A percentile compares a stretch with the other conserved stretches of the same genome.
Conservation (phyloP, 2,329 filamentous ascomycete genomes). For the Xylariaceae sp. region DNA sequence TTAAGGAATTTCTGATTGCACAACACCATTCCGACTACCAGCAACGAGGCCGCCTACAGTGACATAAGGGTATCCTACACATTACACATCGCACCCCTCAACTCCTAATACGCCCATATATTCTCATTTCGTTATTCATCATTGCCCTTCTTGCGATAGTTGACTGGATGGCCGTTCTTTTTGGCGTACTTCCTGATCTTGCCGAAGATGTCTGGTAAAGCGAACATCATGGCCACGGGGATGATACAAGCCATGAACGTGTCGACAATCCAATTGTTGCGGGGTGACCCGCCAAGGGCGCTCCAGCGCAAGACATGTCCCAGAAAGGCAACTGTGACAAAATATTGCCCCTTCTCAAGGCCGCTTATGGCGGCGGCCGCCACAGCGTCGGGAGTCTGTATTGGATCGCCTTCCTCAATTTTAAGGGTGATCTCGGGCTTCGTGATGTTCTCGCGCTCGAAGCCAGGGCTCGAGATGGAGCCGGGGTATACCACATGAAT, state of each 20-base stretch:
- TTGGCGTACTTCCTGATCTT: slow-evolving; percentile 64
- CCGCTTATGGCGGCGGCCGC: slow-evolving; percentile 73
- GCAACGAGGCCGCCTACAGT: background rate
- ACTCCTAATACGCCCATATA: slow-evolving; percentile 30
- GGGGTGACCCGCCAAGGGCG: slow-evolving; percentile 59
- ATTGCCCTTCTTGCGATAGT: slow-evolving; percentile 48
- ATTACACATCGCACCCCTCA: slow-evolving; percentile 10
- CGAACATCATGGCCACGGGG: slow-evolving; percentile 64
- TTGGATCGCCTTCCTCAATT: slow-evolving; percentile 82
- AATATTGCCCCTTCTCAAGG: slow-evolving; percentile 80
- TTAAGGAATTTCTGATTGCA: background rate
- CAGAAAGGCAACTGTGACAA: slow-evolving; percentile 77
- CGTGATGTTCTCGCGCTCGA: slow-evolving; percentile 74
- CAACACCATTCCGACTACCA: background rate
- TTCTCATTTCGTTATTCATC: slow-evolving; percentile 11
- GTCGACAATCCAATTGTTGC: slow-evolving; percentile 68
- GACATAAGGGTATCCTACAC: slow-evolving; percentile 6
- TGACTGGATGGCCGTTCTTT: slow-evolving; percentile 64
- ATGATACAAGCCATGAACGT: slow-evolving; percentile 62
- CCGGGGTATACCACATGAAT: slow-evolving; percentile 86
- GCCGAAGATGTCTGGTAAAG: slow-evolving; percentile 60
- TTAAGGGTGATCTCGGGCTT: slow-evolving; percentile 83
- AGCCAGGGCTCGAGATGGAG: slow-evolving; percentile 79
- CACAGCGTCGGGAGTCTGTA: slow-evolving; percentile 79
- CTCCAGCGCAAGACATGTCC: slow-evolving; percentile 74